Percentiles rank a stretch among this genome's conserved stretches.
These are phyloP conservation scores for Miamiensis avidus DNA, from an alignment of 169 alveolate genomes.

Conservation along the genomic window DNA sequence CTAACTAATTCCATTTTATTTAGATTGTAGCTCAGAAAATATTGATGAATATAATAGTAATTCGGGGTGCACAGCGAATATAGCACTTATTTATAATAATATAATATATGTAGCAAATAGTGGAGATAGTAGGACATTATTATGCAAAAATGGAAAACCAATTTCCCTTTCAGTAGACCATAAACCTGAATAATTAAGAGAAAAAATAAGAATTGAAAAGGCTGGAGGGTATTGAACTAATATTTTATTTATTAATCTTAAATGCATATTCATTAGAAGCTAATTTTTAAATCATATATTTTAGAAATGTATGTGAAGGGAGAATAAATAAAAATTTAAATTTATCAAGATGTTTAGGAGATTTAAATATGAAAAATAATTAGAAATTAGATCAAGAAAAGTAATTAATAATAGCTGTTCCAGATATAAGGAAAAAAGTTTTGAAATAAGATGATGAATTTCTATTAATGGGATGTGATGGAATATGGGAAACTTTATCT, in stretches of 20 bases:
- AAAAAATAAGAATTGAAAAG: slow-evolving; percentile 74
- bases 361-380: slow-evolving; percentile 72
- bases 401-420: slow-evolving; percentile 72
- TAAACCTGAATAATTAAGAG: slow-evolving; percentile 84
- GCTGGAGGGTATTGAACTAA: slow-evolving; percentile 92
- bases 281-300: too few relatives aligned
- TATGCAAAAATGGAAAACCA: slow-evolving; percentile 50
- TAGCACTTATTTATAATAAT: slow-evolving; percentile 56
- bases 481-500: slow-evolving; percentile 83
- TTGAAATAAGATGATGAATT: slow-evolving; percentile 59
- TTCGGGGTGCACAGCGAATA: slow-evolving; percentile 85
- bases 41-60: background rate
- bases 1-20: too few relatives aligned
- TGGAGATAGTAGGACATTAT: slow-evolving; percentile 90
- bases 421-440: slow-evolving; percentile 68
- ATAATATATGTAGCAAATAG: slow-evolving; percentile 79
- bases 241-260: too few relatives aligned
- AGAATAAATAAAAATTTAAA: slow-evolving; percentile 71
- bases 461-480: slow-evolving; percentile 88
- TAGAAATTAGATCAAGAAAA: slow-evolving; percentile 50
- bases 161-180: slow-evolving; percentile 81
- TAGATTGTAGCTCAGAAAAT: background rate
- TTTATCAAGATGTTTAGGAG: slow-evolving; percentile 82
- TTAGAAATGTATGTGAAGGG: slow-evolving; percentile 64
- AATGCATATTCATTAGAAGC: too few relatives aligned